phyloP scores from a whole-genome alignment of 2,329 filamentous ascomycete species.

The Eutypa lata region DNA sequence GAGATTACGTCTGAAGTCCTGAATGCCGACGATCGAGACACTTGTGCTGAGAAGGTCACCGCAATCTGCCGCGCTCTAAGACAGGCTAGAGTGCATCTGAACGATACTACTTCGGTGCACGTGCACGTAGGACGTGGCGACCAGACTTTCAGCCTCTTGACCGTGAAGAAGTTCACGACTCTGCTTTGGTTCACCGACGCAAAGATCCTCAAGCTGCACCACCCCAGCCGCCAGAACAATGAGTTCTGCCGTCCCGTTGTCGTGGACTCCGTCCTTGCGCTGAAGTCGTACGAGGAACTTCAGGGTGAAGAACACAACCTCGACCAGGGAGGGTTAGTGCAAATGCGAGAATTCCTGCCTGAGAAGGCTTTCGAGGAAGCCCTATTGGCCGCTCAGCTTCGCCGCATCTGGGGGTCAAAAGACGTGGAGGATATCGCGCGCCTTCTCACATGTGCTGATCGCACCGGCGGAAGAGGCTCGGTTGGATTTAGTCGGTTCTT shows the following conservation, averaged over 20 bases:
- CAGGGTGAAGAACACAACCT: not conserved
- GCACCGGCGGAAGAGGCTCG: conserved; percentile 5
- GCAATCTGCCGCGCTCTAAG: conserved; percentile 18
- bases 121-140: conserved; percentile 24
- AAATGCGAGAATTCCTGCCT: conserved; percentile 14
- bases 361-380: not conserved
- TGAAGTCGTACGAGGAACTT: not conserved
- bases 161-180: conserved; percentile 19
- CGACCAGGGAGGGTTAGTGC: not conserved
- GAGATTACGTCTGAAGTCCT: conserved; percentile 23
- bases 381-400: conserved; percentile 4
- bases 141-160: conserved; percentile 22
- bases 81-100: conserved; percentile 16
- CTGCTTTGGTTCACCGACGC: conserved; percentile 19
- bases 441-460: conserved; percentile 6
- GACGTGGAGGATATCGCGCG: conserved; percentile 12
- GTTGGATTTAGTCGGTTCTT: conserved; percentile 18
- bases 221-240: conserved; percentile 17
- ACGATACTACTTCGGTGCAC: conserved; percentile 18
- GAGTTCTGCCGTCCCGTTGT: conserved; percentile 7
- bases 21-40: conserved; percentile 4
- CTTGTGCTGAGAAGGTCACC: conserved; percentile 8
- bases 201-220: conserved; percentile 17
- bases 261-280: conserved; percentile 7
- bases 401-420: conserved; percentile 14